Evolutionary conservation across 257 asterid species (phyloP), one percentile per base, ranked within the genome.

Genomic region (Nicotiana tomentosiformis): DNA sequence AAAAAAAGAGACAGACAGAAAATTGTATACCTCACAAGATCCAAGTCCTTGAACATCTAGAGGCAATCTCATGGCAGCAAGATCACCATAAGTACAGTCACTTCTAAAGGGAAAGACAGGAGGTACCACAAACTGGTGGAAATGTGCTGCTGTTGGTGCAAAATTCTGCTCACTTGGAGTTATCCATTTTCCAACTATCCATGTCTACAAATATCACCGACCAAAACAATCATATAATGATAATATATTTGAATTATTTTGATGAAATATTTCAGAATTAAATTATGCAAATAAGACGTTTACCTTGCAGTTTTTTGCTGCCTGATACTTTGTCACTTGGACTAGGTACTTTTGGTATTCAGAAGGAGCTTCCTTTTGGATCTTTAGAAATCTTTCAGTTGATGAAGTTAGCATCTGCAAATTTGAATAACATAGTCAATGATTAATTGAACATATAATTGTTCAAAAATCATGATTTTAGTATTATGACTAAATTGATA

Each of bases 111-210:
- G 90, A 55, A 86, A 58, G 55, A 94, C 80, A 0, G 98, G 95
- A 1, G 99, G 99, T 20, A 96, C 99, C 29, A 94, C 99, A 84
- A 96, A 95, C 82, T 95, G 99, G 83, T 95, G 97, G 39, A 95
- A 95, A 67, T 93, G 96, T 57, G 99, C 65, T 77, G 98, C 99
- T 8, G 86, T 0, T 7, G 99, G 98, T 72, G 99, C 98, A 72
- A 89, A 92, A 10, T 84, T 87, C 80, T 95, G 99, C 90, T 95
- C 92, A 68, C 90, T 29, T 26, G 94, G 88, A 2, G 97, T 95
- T 84, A 94, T 92, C 99, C 99, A 95, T 85, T 94, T 95, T 5
- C 98, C 99, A 66, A 95, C 92, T 77, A 95, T 95, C 98, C 98
- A 94, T 79, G 94, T 86, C 97, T 93, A 20, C 10, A 65, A 33